phyloP scores from a whole-genome alignment of 805 yeast species.

The Blastobotrys chiropterorum region DNA sequence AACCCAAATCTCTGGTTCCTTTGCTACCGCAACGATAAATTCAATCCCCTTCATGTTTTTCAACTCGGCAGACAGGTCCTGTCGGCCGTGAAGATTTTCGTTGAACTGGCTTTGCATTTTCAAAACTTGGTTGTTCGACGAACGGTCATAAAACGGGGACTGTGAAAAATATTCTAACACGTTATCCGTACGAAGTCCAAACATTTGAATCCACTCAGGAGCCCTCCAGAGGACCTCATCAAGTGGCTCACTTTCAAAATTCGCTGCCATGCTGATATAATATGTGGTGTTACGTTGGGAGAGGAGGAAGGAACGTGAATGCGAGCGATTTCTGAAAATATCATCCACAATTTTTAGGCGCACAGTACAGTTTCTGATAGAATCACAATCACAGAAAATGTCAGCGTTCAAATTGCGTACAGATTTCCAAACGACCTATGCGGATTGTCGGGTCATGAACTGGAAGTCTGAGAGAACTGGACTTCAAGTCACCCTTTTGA shows the following conservation, averaged over 20 bases:
- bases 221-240: slow-evolving; percentile 96
- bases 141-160: slow-evolving; percentile 91
- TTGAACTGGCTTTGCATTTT: slow-evolving; percentile 93
- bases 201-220: slow-evolving; percentile 93
- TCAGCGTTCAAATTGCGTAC: slow-evolving; percentile 1
- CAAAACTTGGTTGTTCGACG: slow-evolving; percentile 89
- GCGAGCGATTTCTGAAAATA: neutral
- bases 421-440: slow-evolving; percentile 1
- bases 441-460: slow-evolving; percentile 32
- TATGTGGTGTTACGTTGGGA: neutral
- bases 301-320: neutral
- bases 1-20: slow-evolving; percentile 93
- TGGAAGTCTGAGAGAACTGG: slow-evolving; percentile 81
- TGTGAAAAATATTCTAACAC: slow-evolving; percentile 90
- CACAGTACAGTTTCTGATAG: neutral
- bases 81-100: slow-evolving; percentile 35
- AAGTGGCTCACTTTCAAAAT: slow-evolving; percentile 30
- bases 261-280: neutral
- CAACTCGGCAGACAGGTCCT: slow-evolving; percentile 49
- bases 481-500: slow-evolving; percentile 67
- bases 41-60: slow-evolving; percentile 80
- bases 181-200: slow-evolving; percentile 76
- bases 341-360: neutral
- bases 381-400: neutral
- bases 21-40: slow-evolving; percentile 62